A percentile compares a stretch with the other conserved stretches of the same genome.
Evolutionary conservation across 129 eudicot species (phyloP).

Genomic region (Calendula officinalis): DNA sequence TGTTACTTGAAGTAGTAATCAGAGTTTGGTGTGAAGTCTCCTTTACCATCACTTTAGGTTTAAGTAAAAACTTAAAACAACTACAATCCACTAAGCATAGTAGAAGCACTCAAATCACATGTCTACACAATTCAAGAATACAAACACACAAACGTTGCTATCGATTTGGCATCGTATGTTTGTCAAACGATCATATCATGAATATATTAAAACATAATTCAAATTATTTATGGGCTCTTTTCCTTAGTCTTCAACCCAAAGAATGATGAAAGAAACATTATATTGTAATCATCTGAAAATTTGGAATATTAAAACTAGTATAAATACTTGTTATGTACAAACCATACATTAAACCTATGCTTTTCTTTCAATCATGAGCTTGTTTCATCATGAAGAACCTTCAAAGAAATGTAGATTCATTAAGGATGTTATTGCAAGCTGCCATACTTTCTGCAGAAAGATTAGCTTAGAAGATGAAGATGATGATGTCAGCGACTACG

Average conservation of each 20-base stretch:
- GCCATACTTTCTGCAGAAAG: slow-evolving; percentile 48
- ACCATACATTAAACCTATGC: slow-evolving; percentile 17
- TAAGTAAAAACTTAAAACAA: slow-evolving; percentile 42
- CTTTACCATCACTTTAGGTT: slow-evolving; percentile 42
- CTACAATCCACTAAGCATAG: slow-evolving; percentile 36
- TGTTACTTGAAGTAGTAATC: slow-evolving; percentile 36
- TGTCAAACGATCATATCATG: slow-evolving; percentile 26
- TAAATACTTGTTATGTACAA: slow-evolving; percentile 26
- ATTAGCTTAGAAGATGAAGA: slow-evolving; percentile 41
- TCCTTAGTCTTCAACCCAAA: slow-evolving; percentile 87
- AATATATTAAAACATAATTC: slow-evolving; percentile 29
- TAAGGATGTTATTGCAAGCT: slow-evolving; percentile 50
- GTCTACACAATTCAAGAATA: slow-evolving; percentile 24
- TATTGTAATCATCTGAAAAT: slow-evolving; percentile 27
- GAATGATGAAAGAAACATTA: slow-evolving; percentile 31
- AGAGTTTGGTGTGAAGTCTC: slow-evolving; percentile 55
- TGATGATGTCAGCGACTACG: slow-evolving; percentile 34
- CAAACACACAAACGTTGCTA: slow-evolving; percentile 22
- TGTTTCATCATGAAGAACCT: slow-evolving; percentile 46
- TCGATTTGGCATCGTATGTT: slow-evolving; percentile 35
- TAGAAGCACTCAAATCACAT: slow-evolving; percentile 22
- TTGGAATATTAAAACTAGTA: slow-evolving; percentile 15
- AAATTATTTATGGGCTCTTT: slow-evolving; percentile 19
- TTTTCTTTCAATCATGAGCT: slow-evolving; percentile 30
- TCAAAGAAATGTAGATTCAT: slow-evolving; percentile 61